phyloP scores from a whole-genome alignment of 2,329 filamentous ascomycete species.

The Whalleya microplaca region DNA sequence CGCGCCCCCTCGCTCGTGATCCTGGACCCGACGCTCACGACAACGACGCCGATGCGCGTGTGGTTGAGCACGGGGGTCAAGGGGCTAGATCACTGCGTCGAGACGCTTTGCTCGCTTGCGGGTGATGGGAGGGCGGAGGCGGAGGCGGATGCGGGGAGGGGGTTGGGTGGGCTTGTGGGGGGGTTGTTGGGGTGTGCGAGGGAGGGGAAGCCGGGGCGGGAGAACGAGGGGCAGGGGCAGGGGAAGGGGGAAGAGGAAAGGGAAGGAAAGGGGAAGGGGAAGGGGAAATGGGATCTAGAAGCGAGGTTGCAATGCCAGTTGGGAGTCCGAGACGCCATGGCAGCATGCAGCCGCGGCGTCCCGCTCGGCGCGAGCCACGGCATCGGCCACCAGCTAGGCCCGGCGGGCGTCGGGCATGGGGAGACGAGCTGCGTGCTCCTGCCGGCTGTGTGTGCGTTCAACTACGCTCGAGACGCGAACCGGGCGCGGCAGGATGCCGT shows the following conservation, averaged over 20 bases:
- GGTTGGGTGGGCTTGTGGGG: conserved; percentile 27
- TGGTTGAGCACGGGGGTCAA: conserved; percentile 60
- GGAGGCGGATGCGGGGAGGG: conserved; percentile 24
- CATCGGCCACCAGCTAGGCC: conserved; percentile 57
- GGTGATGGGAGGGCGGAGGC: too few relatives aligned
- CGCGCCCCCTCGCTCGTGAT: conserved; percentile 56
- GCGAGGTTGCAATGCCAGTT: conserved; percentile 52
- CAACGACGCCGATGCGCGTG: conserved; percentile 53
- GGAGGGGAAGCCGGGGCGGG: too few relatives aligned
- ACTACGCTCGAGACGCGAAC: conserved; percentile 46
- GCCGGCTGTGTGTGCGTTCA: conserved; percentile 61
- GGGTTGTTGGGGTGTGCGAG: conserved; percentile 26
- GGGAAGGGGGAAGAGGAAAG: too few relatives aligned
- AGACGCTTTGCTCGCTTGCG: conserved; percentile 37
- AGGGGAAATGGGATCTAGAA: too few relatives aligned
- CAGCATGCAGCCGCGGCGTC: conserved; percentile 44
- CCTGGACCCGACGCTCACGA: conserved; percentile 56
- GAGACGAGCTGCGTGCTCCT: conserved; percentile 62
- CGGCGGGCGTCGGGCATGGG: conserved; percentile 61
- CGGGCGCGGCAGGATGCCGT: conserved; percentile 45
- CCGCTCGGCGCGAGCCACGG: conserved; percentile 53
- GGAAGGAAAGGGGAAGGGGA: too few relatives aligned
- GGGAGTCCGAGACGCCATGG: conserved; percentile 58
- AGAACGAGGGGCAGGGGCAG: too few relatives aligned
- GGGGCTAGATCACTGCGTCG: conserved; percentile 40